Evolutionary conservation across 129 eudicot species (phyloP).

Genomic region (Pittosporum tobira): DNA sequence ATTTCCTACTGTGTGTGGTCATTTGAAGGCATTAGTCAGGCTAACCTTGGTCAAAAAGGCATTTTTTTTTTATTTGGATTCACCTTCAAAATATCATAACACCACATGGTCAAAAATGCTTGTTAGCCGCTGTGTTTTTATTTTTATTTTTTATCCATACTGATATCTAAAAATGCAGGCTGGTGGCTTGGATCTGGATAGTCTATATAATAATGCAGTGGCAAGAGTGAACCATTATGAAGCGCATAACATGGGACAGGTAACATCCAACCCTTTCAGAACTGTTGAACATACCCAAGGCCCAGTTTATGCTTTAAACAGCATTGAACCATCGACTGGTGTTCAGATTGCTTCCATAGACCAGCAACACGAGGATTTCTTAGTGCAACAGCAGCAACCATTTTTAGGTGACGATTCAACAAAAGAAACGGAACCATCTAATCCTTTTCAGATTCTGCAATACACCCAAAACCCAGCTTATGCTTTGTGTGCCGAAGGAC

Average conservation of each 20-base stretch:
- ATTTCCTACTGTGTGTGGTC: no score
- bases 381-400: background rate
- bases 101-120: background rate
- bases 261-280: conserved; percentile 26
- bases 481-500: background rate
- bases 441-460: no score
- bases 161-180: conserved; percentile 23
- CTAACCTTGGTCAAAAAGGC: no score
- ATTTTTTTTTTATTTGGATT: no score
- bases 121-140: background rate
- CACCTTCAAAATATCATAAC: no score
- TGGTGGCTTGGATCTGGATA: conserved; percentile 51
- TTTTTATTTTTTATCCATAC: no score
- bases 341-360: background rate
- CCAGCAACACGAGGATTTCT: background rate
- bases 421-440: no score
- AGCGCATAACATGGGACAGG: conserved; percentile 17
- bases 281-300: background rate
- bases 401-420: no score
- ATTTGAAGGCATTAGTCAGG: no score
- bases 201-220: conserved; percentile 41
- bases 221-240: conserved; percentile 29
- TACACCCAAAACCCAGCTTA: background rate
- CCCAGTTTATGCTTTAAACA: background rate
- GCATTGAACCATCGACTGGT: background rate